Conservation (phyloP, 2,329 filamentous ascomycete genomes). For the Zalaria obscura region DNA sequence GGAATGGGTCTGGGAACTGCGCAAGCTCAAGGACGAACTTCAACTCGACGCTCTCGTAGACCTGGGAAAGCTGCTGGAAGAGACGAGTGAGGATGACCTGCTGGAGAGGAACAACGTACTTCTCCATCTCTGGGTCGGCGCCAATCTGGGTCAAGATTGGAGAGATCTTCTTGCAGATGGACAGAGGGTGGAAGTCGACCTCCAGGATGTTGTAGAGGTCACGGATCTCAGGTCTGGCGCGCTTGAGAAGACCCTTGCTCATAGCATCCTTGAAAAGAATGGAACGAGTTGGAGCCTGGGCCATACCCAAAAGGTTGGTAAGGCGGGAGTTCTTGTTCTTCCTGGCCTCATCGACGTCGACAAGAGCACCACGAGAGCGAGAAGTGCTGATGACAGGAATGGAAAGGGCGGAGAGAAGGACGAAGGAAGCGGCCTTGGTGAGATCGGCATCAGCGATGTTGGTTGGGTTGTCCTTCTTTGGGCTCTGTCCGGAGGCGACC, state of each 20-base stretch:
- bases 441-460: constrained; percentile 72
- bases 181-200: constrained; percentile 96
- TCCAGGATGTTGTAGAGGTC: constrained; percentile 98
- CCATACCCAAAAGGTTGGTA: constrained; percentile 91
- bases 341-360: constrained; percentile 90
- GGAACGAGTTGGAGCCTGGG: constrained; percentile 71
- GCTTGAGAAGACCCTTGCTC: constrained; percentile 86
- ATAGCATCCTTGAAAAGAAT: constrained; percentile 91
- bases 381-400: constrained; percentile 99
- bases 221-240: constrained; percentile 84
- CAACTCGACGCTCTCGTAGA: constrained; percentile 95
- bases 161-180: constrained; percentile 98
- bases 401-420: constrained; percentile 85
- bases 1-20: constrained; percentile 91
- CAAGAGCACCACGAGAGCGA: constrained; percentile 83
- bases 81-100: constrained; percentile 96
- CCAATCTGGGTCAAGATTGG: constrained; percentile 91
- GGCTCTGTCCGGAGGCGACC: constrained; percentile 70
- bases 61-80: constrained; percentile 97
- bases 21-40: constrained; percentile 87
- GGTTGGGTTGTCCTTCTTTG: constrained; percentile 88
- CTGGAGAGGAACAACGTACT: constrained; percentile 88
- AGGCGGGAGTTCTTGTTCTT: constrained; percentile 99
- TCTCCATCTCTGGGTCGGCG: constrained; percentile 87
- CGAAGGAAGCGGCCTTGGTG: constrained; percentile 88